Base-by-base conservation (phyloP, 441 rosid species). In the Eruca vesicaria region DNA sequence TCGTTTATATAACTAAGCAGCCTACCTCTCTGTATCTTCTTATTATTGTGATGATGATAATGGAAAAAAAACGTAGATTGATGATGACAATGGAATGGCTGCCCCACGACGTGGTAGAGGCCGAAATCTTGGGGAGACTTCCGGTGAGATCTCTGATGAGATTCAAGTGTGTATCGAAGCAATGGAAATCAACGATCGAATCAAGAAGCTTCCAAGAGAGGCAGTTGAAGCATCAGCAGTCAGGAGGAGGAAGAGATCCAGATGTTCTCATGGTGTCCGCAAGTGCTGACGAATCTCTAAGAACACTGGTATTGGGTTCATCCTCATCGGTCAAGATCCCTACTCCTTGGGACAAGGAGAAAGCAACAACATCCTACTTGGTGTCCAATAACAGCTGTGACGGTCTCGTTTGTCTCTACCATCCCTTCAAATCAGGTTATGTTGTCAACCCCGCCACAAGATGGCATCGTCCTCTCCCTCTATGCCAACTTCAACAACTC, bases 321-420 rank as follows among this genome's bases (percentile, higher is more conserved):
- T 48, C 21, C 20, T 64, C 71, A 18, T 9, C 57, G 21, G 70
- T 55, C 45, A 2, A 38, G 2, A 41, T 73, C 18, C 70, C 16
- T 41, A 41, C 6, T 41, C 48, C 65, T 1, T 72, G 45, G 63
- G 15, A 1, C 14, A 41, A 41, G 63, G 18, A 10, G 48, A n/a
- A n/a, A 0, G 4, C 9, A 26, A 7, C 7, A 41, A 14, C 7
- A 41, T 2, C 0, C 2, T 7, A 28, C 19, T 28, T 0, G 0
- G 15, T 64, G 6, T 3, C 0, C 48, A 5, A 7, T 2, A n/a
- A 3, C 14, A 41, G 35, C 0, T 64, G 63, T 65, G 71, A 73
- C 43, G 71, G 77, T 73, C 71, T 73, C 23, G 48, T 64, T 65
- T 41, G 48, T 14, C 48, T 41, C 48, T 41, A 41, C 48, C 16